These are phyloP conservation scores for Boletus vermiculosoides DNA, from an alignment of 768 basidiomycete species.

Conservation along the genomic window DNA sequence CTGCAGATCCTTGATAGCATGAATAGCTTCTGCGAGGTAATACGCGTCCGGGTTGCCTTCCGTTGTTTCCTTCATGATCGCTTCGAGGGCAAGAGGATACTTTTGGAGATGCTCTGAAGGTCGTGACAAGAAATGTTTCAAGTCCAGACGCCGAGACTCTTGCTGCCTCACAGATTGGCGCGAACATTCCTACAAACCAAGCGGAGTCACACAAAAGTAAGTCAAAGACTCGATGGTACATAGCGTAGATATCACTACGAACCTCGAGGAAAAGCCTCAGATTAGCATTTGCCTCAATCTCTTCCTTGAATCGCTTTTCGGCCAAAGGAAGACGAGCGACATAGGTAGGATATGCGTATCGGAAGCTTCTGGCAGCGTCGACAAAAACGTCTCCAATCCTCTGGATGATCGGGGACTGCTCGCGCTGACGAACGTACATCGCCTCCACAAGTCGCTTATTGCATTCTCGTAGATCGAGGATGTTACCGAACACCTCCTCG, in stretches of 20 bases:
- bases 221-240: neutral
- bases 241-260: conserved; percentile 10
- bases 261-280: conserved; percentile 89
- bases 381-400: conserved; percentile 89
- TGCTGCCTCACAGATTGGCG: conserved; percentile 53
- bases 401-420: conserved; percentile 79
- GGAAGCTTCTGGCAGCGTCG: conserved; percentile 83
- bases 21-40: conserved; percentile 79
- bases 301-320: conserved; percentile 85
- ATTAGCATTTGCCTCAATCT: conserved; percentile 75
- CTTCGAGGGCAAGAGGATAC: conserved; percentile 80
- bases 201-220: conserved; percentile 1
- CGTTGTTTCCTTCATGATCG: conserved; percentile 80
- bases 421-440: conserved; percentile 79
- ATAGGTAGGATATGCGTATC: conserved; percentile 81
- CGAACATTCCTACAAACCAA: conserved; percentile 20
- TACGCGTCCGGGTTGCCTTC: conserved; percentile 80
- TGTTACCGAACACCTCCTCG: conserved; percentile 87
- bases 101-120: conserved; percentile 64
- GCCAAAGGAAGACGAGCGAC: conserved; percentile 82
- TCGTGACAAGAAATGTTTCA: conserved; percentile 60
- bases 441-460: conserved; percentile 81
- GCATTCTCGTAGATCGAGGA: conserved; percentile 82
- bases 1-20: conserved; percentile 80
- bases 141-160: conserved; percentile 56